These are phyloP conservation scores for Neospora caninum DNA, from an alignment of 169 alveolate genomes.

Conservation along the genomic window DNA sequence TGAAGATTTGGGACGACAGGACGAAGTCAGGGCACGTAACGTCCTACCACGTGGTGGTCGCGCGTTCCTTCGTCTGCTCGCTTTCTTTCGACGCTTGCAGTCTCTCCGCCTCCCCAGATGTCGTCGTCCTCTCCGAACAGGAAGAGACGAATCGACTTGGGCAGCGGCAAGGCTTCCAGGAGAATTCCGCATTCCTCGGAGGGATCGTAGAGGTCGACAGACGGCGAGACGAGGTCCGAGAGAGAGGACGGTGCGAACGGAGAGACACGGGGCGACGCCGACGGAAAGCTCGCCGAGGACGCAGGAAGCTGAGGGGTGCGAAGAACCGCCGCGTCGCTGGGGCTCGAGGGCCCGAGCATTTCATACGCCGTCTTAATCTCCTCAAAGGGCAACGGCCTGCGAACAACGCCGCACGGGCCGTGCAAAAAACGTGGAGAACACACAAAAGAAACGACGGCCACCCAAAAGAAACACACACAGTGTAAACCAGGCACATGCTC, in stretches of 20 bases:
- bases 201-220: slow-evolving; percentile 16
- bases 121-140: slow-evolving; percentile 32
- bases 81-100: background rate
- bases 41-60: background rate
- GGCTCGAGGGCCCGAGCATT: slow-evolving; percentile 1
- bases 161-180: slow-evolving; percentile 38
- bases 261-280: background rate
- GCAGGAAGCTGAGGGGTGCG: background rate
- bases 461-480: too few species aligned
- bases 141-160: background rate
- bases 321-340: background rate
- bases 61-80: background rate
- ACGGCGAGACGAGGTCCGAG: background rate
- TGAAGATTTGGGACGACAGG: too few species aligned
- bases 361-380: slow-evolving; percentile 5
- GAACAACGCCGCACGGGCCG: background rate
- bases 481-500: too few species aligned
- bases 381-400: slow-evolving; percentile 42
- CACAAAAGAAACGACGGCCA: too few species aligned
- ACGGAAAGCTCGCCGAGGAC: background rate
- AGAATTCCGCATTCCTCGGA: slow-evolving; percentile 10
- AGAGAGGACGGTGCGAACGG: background rate
- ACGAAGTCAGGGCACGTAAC: background rate
- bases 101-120: background rate
- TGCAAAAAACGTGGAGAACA: too few species aligned